phyloP scores from a whole-genome alignment of 495 filamentous ascomycete species.

The Neurospora sp. region DNA sequence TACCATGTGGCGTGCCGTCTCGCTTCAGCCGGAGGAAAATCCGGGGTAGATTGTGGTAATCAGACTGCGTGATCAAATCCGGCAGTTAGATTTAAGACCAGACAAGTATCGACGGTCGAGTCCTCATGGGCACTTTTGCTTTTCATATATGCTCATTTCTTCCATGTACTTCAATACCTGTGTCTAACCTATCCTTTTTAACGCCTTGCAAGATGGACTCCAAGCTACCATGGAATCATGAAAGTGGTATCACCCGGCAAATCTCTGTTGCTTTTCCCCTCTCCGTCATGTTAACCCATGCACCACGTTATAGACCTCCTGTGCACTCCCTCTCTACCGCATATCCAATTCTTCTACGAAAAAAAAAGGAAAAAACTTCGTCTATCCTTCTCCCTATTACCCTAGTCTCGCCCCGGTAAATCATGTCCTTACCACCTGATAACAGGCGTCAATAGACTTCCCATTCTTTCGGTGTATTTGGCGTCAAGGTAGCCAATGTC shows the following conservation, averaged over 20 bases:
- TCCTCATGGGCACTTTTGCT: not conserved
- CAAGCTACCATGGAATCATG: not conserved
- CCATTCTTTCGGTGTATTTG: slow-evolving; percentile 35
- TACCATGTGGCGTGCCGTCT: not conserved
- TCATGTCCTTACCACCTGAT: not conserved
- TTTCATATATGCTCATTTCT: not conserved
- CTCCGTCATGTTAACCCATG: not conserved
- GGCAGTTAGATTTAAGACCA: not conserved
- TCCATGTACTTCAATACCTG: not conserved
- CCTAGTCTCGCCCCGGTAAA: not conserved
- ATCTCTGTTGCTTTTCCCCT: not conserved
- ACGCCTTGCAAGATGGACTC: not conserved
- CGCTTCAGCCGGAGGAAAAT: not conserved
- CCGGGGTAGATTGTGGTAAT: not conserved
- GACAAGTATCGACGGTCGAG: not conserved
- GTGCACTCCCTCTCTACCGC: not conserved
- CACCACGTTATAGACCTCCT: not conserved
- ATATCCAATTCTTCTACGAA: not conserved
- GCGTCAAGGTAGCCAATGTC: slow-evolving; percentile 46
- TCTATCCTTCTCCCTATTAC: not conserved
- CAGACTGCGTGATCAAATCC: not conserved
- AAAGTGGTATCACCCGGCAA: not conserved
- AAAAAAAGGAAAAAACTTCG: not conserved
- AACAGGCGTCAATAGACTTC: not conserved
- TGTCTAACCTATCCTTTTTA: not conserved